phyloP scores from a whole-genome alignment of 2,329 filamentous ascomycete species.

The Fusarium miscanthi region DNA sequence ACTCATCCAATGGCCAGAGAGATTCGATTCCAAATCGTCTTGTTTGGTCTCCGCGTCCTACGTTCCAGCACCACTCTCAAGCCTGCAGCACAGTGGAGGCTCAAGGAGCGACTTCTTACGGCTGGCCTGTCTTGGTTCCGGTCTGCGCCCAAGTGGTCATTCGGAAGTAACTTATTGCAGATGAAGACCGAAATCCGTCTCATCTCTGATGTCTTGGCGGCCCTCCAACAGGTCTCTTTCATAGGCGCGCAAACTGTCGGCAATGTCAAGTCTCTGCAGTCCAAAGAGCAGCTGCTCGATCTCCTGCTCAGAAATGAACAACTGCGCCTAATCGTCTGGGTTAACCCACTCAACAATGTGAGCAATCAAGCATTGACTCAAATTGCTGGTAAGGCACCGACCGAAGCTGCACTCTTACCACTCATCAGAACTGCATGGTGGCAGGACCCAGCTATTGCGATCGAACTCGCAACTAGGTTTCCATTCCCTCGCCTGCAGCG shows the following conservation, averaged over 20 bases:
- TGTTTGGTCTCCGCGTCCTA: conserved; percentile 84
- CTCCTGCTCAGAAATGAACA: conserved; percentile 87
- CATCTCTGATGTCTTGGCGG: conserved; percentile 77
- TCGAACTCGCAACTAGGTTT: conserved; percentile 85
- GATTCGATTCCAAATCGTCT: conserved; percentile 86
- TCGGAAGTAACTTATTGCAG: conserved; percentile 92
- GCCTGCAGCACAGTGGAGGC: conserved; percentile 75
- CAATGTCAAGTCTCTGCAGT: conserved; percentile 73
- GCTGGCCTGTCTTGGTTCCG: conserved; percentile 91
- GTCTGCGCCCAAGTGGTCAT: conserved; percentile 88
- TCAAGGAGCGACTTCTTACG: conserved; percentile 90
- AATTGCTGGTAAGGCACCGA: conserved; percentile 53
- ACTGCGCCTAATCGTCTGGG: conserved; percentile 86
- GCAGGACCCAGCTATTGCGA: conserved; percentile 86
- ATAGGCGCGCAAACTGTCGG: conserved; percentile 66
- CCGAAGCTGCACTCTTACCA: conserved; percentile 64
- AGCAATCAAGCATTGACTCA: conserved; percentile 53
- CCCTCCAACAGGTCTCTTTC: conserved; percentile 72
- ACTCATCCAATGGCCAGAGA: conserved; percentile 91
- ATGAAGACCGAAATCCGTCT: conserved; percentile 91
- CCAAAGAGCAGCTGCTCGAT: conserved; percentile 86
- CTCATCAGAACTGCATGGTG: conserved; percentile 87
- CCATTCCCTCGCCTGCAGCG: conserved; percentile 76
- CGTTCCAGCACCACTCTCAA: conserved; percentile 75
- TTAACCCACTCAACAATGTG: conserved; percentile 78